Conservation (phyloP, 805 yeast genomes). For the Myxozyma monticola region DNA sequence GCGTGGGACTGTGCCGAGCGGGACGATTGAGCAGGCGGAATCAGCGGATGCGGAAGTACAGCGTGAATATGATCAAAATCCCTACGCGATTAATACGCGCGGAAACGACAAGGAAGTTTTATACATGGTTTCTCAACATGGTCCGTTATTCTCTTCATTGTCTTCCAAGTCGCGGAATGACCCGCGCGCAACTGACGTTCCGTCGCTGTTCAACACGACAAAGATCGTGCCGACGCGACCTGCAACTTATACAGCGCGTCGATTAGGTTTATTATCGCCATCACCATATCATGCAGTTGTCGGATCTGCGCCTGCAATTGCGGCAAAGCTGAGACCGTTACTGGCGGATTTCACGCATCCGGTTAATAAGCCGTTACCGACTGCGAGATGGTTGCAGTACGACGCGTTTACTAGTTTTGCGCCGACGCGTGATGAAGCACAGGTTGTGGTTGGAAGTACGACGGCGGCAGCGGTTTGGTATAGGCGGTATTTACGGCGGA, state of each 20-base stretch:
- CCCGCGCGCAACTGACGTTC: slow-evolving; percentile 65
- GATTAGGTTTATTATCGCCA: slow-evolving; percentile 23
- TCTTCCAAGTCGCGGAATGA: slow-evolving; percentile 72
- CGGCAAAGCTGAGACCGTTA: slow-evolving; percentile 21
- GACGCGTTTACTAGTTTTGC: slow-evolving; percentile 59
- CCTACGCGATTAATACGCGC: slow-evolving; percentile 21
- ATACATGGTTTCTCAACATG: slow-evolving; percentile 58
- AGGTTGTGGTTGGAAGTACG: slow-evolving; percentile 51
- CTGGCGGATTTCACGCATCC: slow-evolving; percentile 37
- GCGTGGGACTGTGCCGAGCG: slow-evolving; percentile 1
- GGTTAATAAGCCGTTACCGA: slow-evolving; percentile 50
- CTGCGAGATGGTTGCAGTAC: slow-evolving; percentile 64
- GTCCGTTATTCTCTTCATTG: slow-evolving; percentile 79
- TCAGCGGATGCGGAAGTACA: slow-evolving; percentile 4
- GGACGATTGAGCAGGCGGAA: background rate
- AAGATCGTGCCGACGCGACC: slow-evolving; percentile 57
- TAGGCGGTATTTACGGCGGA: slow-evolving; percentile 43
- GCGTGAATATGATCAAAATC: slow-evolving; percentile 1
- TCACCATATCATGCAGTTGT: slow-evolving; percentile 12
- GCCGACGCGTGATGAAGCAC: slow-evolving; percentile 62
- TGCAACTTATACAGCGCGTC: slow-evolving; percentile 20
- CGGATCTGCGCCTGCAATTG: slow-evolving; percentile 19
- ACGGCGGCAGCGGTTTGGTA: slow-evolving; percentile 39
- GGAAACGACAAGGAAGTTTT: slow-evolving; percentile 53
- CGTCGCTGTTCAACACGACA: slow-evolving; percentile 58